Percentiles rank a stretch among this genome's conserved stretches.
These are phyloP conservation scores for Pseudogymnoascus destructans DNA, from an alignment of 2,329 filamentous ascomycete species.

Conservation along the genomic window DNA sequence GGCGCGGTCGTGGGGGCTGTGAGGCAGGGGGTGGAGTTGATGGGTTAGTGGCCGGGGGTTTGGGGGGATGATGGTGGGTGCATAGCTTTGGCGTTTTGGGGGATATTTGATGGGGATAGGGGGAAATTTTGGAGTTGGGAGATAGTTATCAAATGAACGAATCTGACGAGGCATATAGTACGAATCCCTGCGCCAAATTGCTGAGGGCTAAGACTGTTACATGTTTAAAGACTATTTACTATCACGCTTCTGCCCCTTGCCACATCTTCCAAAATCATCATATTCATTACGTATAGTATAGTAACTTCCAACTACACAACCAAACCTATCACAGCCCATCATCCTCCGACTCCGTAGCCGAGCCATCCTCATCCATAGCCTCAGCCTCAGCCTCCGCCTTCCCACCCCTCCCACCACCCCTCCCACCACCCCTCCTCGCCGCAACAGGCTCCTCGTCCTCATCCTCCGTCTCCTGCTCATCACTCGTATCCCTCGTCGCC, in stretches of 20 bases:
- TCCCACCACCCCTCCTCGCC: background rate
- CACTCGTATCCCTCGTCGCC: conserved; percentile 15
- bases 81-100: background rate
- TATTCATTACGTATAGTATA: background rate
- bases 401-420: background rate
- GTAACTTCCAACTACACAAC: background rate
- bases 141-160: background rate
- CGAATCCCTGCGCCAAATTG: background rate
- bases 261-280: background rate
- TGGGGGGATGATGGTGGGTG: background rate
- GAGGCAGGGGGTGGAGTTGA: conserved; percentile 70
- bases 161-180: background rate
- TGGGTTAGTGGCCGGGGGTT: conserved; percentile 27
- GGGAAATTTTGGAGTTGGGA: background rate
- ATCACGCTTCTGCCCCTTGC: background rate
- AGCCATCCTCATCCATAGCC: conserved; percentile 14
- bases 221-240: background rate
- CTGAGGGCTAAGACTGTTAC: background rate
- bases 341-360: conserved; percentile 24
- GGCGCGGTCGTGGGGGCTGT: conserved; percentile 86
- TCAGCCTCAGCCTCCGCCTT: background rate
- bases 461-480: conserved; percentile 11
- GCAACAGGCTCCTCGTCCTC: conserved; percentile 1
- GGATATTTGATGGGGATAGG: background rate
- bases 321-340: conserved; percentile 20